Percentiles rank a stretch among this genome's conserved stretches.
Conservation (phyloP, 192 early-diverging fungal genomes). For the Coemansia sp. region DNA sequence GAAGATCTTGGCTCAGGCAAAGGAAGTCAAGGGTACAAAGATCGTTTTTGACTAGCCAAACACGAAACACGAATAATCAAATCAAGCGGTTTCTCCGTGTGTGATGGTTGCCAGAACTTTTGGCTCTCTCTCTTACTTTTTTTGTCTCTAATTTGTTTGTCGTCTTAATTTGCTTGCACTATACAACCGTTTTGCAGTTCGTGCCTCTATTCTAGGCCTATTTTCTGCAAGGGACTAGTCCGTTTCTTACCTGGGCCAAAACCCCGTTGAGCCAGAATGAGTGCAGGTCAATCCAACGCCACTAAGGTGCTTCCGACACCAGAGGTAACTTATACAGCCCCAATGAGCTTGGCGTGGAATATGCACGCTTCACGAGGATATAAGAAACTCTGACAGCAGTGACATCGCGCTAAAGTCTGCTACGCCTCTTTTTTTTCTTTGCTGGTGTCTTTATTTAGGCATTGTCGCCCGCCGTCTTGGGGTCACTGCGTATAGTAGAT, state of each 20-base stretch:
- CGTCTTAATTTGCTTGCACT: background rate
- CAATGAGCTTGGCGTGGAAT: background rate
- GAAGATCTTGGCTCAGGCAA: constrained; percentile 49
- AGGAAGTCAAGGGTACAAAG: constrained; percentile 56
- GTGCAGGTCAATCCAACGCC: background rate
- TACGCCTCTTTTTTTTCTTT: background rate
- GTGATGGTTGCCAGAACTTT: background rate
- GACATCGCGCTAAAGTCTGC: background rate
- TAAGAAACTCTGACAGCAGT: background rate
- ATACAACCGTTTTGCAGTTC: background rate
- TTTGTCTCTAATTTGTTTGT: background rate
- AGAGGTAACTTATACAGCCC: background rate
- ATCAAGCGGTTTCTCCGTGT: background rate
- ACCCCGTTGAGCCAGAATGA: background rate
- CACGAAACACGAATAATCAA: background rate
- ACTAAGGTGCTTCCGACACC: background rate
- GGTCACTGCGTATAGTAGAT: constrained; percentile 30
- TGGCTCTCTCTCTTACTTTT: background rate
- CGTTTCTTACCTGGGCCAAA: background rate
- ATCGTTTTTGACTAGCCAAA: constrained; percentile 47
- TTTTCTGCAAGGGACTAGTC: background rate
- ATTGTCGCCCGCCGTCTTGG: background rate
- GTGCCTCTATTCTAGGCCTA: background rate
- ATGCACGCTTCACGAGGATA: background rate
- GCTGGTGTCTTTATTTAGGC: background rate